Base-by-base conservation (phyloP, 768 basidiomycete species). In the Lactarius trivialis region DNA sequence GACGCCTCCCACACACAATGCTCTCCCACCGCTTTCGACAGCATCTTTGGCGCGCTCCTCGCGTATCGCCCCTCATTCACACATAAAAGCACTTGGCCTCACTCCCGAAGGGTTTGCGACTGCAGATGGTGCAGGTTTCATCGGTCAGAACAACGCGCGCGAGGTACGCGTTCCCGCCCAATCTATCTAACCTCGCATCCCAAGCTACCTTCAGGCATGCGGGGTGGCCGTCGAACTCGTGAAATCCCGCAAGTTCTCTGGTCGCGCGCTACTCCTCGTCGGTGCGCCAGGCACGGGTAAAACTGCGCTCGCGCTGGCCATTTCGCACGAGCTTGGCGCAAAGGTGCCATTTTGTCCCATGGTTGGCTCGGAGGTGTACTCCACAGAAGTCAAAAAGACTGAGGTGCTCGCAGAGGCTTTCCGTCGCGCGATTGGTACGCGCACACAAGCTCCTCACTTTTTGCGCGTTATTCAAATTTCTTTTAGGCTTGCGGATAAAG, bases 291-390 rank as follows among this genome's bases (percentile, higher is more conserved):
- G 97, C 17, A 99, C 97, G 3, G 96, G 97, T 12, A 99, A 99
- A 77, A 99, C 97, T 0, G 97, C 97, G 0, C 83, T 98, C 30
- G 95, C 97, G 2, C 75, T 98, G n/a, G 97, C 93, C 0, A 83
- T 98, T 30, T 88, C 93, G 7, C 95, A 98, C 63, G 97, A 98
- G 69, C 82, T 99, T 0, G 97, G 97, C 0, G 76, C 82, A 24
- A 97, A 97, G 70, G 95, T 98, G 1, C 97, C 97, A 0, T 98
- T 99, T 72, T 98, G 96, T 73, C 93, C 94, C 5, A 98, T 98
- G 93, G 97, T 98, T 48, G 97, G 97, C 0, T 89, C 87, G 21
- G 97, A 99, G 75, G 97, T 98, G 64, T 98, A 97, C 72, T 91
- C 88, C 43, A 86, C 91, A 3, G 96, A 98, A 74, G 94, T 99